phyloP scores from a whole-genome alignment of 176 grass and related monocot genomes.

The Carex littledalei region DNA sequence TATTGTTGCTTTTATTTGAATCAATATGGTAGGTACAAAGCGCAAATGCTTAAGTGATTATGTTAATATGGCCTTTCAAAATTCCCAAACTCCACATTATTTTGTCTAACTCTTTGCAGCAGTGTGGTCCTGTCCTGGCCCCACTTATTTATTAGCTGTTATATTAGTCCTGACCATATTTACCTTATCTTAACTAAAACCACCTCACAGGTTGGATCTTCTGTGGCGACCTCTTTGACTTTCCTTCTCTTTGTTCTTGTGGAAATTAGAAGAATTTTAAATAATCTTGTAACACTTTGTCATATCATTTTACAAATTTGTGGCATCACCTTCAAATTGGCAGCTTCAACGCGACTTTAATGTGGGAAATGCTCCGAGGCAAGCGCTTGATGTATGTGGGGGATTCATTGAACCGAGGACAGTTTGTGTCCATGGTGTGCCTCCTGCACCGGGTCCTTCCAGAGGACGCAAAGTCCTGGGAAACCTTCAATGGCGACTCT shows the following conservation, averaged over 20 bases:
- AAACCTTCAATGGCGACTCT: conserved; percentile 47
- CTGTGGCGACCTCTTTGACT: not conserved
- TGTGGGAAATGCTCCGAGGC: conserved; percentile 73
- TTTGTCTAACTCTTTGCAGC: not conserved
- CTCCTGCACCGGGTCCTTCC: conserved; percentile 68
- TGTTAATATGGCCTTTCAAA: not conserved
- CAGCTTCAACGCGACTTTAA: conserved; percentile 85
- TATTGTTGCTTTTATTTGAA: conserved; percentile 8
- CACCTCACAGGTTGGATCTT: not conserved
- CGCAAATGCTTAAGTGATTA: not conserved
- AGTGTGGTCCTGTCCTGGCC: not conserved
- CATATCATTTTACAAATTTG: not conserved
- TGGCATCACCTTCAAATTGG: not conserved
- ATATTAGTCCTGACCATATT: not conserved
- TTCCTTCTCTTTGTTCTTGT: not conserved
- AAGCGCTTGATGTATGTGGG: conserved; percentile 91
- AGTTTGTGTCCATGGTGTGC: conserved; percentile 80
- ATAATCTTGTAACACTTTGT: not conserved
- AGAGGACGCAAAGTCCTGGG: conserved; percentile 60
- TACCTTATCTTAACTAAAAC: not conserved
- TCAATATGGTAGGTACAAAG: not conserved
- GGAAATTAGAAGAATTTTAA: not conserved
- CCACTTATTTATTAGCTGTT: not conserved
- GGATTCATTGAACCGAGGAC: conserved; percentile 77
- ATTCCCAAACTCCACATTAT: not conserved